Evolutionary conservation across 23 red algal genomes (phyloP), one percentile per base, ranked within the genome.

Genomic region (Agarophyton chilense): DNA sequence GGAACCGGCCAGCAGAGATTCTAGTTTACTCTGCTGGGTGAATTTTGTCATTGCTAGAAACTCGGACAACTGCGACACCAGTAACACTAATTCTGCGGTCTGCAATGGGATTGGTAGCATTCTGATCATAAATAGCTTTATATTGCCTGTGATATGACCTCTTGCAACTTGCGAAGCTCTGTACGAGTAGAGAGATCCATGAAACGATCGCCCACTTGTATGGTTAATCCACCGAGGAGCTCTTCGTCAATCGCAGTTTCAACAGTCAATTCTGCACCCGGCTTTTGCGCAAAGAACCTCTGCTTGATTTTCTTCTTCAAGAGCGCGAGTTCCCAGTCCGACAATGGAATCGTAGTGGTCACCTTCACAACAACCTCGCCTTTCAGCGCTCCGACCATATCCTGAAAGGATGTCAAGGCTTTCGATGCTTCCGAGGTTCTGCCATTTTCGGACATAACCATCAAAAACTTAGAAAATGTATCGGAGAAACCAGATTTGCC

Each of bases 161-260:
- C 79, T 50, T 82, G 67, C 42, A 95, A 57, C 57, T 95, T 89
- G 25, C 90, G 74, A 52, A 98, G 79, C 81, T 98, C 95, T 41
- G 91, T 90, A n/a, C 71, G 74, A 45, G 89, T 81, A 38, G 83
- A 90, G 42, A 98, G 47, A 52, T 98, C 96, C 52, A 98, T 91
- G 71, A 98, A 98, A 29, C 85, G 84, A 87, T 98, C 96, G 43
- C 89, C 96, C 31, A 98, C 61, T 78, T 95, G 87, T 41, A 95
- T 91, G 9, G 96, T 98, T 41, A 95, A 92, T 12, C 96, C 96
- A 13, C 92, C 92, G 2, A 98, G 50, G 10, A 98, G 90, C 53
- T 87, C 83, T 63, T 84, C 72, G 65, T 98, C 96, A 40, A 92
- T 58, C 31, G 73, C 77, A 32, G 91, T 82, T 82, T 92, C 75